Evolutionary conservation across 148 eudicot genomes (phyloP), one percentile per base, ranked within the genome.

Genomic region (Pharnaceum exiguum): DNA sequence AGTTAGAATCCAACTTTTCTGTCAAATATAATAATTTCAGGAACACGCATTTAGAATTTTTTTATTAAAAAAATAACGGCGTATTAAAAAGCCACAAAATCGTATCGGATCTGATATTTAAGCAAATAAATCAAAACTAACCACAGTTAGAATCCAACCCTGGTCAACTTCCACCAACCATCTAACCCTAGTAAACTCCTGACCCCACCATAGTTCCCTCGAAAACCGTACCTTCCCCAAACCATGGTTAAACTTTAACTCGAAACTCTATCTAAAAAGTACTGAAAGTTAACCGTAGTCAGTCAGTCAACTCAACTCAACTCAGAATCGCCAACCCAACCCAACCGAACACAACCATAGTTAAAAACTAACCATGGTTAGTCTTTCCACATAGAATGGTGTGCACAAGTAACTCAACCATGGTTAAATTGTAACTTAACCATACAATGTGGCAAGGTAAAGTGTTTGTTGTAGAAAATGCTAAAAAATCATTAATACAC

Each of bases 291-390:
- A 62, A 51, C 51, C 31, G 18, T 10, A 26, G 28, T 52, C 33
- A 42, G 25, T 10, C 18, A 16, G 5, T n/a, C 15, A 16, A 22
- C 18, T 24, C 13, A 42, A 63, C n/a, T n/a, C n/a, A n/a, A n/a
- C n/a, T n/a, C n/a, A n/a, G n/a, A n/a, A n/a, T n/a, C n/a, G n/a
- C n/a, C n/a, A n/a, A n/a, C n/a, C n/a, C n/a, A n/a, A n/a, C n/a
- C 2, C 54, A 6, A 7, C 46, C 39, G 4, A 56, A 10, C 39
- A 15, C 3, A 31, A 58, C 59, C 46, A n/a, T 2, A 30, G 67
- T 51, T 29, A 39, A 50, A 35, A 51, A 18, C 39, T 63, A 53
- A 63, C 60, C 53, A 32, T 31, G 42, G 60, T 63, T 52, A 52
- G 63, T 57, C 49, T 52, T 16, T 36, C 22, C 53, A 5, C 7